Conservation (phyloP, 371 early-diverging fungal species). For the Fennellomyces sp. region DNA sequence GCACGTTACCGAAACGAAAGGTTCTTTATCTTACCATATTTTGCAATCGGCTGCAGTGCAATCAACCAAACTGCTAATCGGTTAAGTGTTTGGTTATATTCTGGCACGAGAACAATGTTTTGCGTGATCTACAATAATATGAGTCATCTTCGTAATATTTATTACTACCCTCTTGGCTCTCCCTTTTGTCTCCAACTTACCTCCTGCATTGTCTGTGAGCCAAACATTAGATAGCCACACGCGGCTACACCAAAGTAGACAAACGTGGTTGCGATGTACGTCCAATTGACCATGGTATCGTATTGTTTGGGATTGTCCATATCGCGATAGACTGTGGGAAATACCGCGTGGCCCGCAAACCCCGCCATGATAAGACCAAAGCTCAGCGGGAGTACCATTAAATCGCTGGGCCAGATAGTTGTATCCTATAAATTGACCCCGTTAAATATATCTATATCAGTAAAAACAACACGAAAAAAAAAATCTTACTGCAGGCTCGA, state of each 20-base stretch:
- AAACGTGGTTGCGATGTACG: slow-evolving; percentile 33
- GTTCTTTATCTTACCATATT: slow-evolving; percentile 58
- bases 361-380: slow-evolving; percentile 54
- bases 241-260: slow-evolving; percentile 44
- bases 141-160: slow-evolving; percentile 30
- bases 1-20: too few species aligned
- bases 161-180: background rate
- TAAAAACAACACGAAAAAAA: background rate
- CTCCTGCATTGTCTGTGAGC: slow-evolving; percentile 63
- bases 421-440: slow-evolving; percentile 39
- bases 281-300: slow-evolving; percentile 42
- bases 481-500: slow-evolving; percentile 55
- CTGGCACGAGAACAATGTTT: slow-evolving; percentile 63
- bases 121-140: slow-evolving; percentile 59
- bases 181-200: slow-evolving; percentile 43
- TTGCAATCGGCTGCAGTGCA: slow-evolving; percentile 72
- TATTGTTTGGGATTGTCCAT: slow-evolving; percentile 50
- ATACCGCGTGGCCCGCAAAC: slow-evolving; percentile 52
- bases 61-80: slow-evolving; percentile 62
- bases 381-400: slow-evolving; percentile 32
- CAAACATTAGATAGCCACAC: slow-evolving; percentile 83
- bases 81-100: slow-evolving; percentile 59
- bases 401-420: slow-evolving; percentile 34
- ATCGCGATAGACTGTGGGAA: slow-evolving; percentile 51
- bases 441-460: background rate